phyloP scores from a whole-genome alignment of 805 yeast genomes.

The Debaryomyces tyrocola region DNA sequence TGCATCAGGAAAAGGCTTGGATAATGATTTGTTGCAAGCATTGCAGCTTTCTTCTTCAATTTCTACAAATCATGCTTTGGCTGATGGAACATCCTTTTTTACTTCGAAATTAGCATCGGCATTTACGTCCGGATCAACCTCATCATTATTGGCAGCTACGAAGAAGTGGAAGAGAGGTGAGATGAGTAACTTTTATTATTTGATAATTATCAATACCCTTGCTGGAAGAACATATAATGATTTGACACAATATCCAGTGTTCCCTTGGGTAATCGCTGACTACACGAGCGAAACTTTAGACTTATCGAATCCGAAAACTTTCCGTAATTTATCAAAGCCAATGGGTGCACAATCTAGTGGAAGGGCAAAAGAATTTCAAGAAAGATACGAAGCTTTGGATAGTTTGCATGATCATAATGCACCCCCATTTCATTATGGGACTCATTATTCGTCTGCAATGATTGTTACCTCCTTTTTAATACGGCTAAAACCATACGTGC shows the following conservation, averaged over 20 bases:
- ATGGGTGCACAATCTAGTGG: conserved; percentile 82
- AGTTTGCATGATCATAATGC: conserved; percentile 57
- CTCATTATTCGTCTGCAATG: conserved; percentile 94
- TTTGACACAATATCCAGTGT: conserved; percentile 85
- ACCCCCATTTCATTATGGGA: conserved; percentile 89
- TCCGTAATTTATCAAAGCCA: conserved; percentile 78
- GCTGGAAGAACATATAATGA: conserved; percentile 92
- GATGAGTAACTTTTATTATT: conserved; percentile 78
- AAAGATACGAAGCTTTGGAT: conserved; percentile 68
- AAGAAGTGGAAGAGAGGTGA: conserved; percentile 75
- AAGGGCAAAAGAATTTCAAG: conserved; percentile 63
- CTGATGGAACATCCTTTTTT: conserved; percentile 29
- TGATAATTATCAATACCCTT: conserved; percentile 75
- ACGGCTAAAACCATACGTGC: conserved; percentile 76
- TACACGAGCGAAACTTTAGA: conserved; percentile 73
- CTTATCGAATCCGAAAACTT: conserved; percentile 57
- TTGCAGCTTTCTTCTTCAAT: conserved; percentile 46
- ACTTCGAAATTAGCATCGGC: conserved; percentile 33
- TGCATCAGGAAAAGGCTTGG: conserved; percentile 52
- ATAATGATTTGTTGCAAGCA: conserved; percentile 54
- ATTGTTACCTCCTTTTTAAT: conserved; percentile 81
- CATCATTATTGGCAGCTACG: conserved; percentile 48
- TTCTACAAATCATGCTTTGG: conserved; percentile 44
- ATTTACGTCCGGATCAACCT: conserved; percentile 33
- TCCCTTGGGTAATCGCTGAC: conserved; percentile 89